Base-by-base conservation (phyloP, 139 green algal species). In the Coccomyxa sp. region DNA sequence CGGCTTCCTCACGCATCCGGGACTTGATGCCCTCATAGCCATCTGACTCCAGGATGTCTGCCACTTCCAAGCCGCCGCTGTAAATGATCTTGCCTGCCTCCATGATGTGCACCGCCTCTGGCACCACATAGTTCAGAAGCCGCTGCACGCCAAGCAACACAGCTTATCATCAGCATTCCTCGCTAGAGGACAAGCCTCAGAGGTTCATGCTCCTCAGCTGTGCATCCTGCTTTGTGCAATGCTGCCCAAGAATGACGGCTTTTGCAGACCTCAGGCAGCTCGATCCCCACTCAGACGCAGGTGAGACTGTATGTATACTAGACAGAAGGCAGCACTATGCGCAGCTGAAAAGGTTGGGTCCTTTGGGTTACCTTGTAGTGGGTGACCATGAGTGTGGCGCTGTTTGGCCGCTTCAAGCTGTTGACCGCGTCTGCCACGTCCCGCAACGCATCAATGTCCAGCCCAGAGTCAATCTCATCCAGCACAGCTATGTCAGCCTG, bases 391-490 rank as follows among this genome's bases (percentile, higher is more conserved):
- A 99, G 83, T 31, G 98, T 87, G 35, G 88, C 90, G 29, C 88
- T 93, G 33, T 95, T 82, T 36, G 85, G 36, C 34, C 55, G 74
- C 77, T 81, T 87, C 12, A 97, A 80, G 27, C 82, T 87, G 70
- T 97, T 96, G 34, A 97, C 90, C 6, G 92, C 86, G 6, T 44
- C 74, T 34, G 91, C 87, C 41, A 98, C 93, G 76, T 97, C 93
- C 36, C 90, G 86, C 79, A 98, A 79, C 7, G 94, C 94, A 75
- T 98, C 94, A 76, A 99, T 95, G 88, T 99, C 96, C 68, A 99
- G 89, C 24, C 96, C 96, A 27, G 91, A 97, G 78, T 97, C 93
- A 73, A 97, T 97, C 78, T 97, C 88, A 68, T 92, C 88, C 79
- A 92, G 85, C 39, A 98, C 96, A 18, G 92, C 83, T 81, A 96